These are phyloP conservation scores for Alternaria infectoria DNA, from an alignment of 2,329 filamentous ascomycete genomes.

Conservation along the genomic window DNA sequence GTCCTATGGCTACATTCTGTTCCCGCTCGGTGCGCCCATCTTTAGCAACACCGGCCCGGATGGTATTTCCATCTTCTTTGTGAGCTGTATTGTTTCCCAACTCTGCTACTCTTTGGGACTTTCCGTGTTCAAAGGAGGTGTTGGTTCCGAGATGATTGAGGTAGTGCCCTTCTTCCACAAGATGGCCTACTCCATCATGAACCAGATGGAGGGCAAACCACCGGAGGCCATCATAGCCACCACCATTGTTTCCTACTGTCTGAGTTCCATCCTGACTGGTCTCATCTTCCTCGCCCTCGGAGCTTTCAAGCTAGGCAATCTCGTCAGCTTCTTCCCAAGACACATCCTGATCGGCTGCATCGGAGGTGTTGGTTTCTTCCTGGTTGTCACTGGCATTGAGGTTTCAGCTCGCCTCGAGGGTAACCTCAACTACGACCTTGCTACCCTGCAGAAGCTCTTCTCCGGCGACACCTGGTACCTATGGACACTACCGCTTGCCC, in stretches of 20 bases:
- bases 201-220: slow-evolving; percentile 77
- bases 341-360: slow-evolving; percentile 98
- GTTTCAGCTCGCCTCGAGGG: slow-evolving; percentile 89
- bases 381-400: slow-evolving; percentile 89
- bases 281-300: slow-evolving; percentile 92
- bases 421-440: slow-evolving; percentile 79
- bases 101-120: slow-evolving; percentile 83
- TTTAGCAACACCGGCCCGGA: slow-evolving; percentile 88
- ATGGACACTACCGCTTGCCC: slow-evolving; percentile 79
- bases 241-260: slow-evolving; percentile 87
- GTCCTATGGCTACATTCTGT: slow-evolving; percentile 89
- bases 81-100: slow-evolving; percentile 95
- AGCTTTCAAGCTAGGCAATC: slow-evolving; percentile 81
- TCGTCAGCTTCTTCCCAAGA: slow-evolving; percentile 95
- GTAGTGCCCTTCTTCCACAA: slow-evolving; percentile 99
- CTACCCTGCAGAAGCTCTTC: slow-evolving; percentile 77
- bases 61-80: slow-evolving; percentile 98
- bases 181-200: slow-evolving; percentile 90
- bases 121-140: slow-evolving; percentile 86
- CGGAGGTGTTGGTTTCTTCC: slow-evolving; percentile 94
- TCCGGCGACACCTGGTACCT: slow-evolving; percentile 75
- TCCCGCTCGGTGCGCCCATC: slow-evolving; percentile 84
- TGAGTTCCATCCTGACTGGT: slow-evolving; percentile 90
- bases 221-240: slow-evolving; percentile 89
- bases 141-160: slow-evolving; percentile 98